Base-by-base conservation (phyloP, 2,329 filamentous ascomycete genomes). In the Penicillium sp. region DNA sequence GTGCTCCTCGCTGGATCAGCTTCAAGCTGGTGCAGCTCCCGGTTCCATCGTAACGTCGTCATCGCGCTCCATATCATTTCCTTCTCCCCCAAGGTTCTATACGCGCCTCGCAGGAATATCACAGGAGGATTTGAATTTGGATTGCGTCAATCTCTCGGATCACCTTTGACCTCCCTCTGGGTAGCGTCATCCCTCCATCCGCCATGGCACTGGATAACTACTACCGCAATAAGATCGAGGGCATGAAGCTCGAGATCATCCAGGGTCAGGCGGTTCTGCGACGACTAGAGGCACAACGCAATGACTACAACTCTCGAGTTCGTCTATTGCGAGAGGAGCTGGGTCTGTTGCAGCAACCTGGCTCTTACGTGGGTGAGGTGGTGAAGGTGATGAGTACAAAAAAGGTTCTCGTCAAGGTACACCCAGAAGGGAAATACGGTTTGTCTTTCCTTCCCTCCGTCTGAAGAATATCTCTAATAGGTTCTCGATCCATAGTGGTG, bases 371-470 rank as follows among this genome's bases (percentile, higher is more conserved):
- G 22, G 92, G 92, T 42, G 92, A 98, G 70, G 92, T 98, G n/a
- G 92, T 98, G 62, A 98, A 96, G 76, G 92, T 96, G 41, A 98
- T 98, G 92, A 82, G 90, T 62, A 98, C 92, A 39, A 98, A 98
- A 73, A 96, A 98, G 75, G 88, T 98, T 35, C 75, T 98, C 42
- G 92, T 98, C 55, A 98, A 98, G 72, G 92, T 98, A 57, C 92
- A 98, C 68, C 92, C 92, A 7, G 92, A 98, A 69, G 92, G 92
- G 60, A 98, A 98, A 95, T 98, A 98, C 60, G 92, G 90, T 95
- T 73, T 47, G 81, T 15, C 22, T 23, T 11, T 36, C 12, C 14
- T 15, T 20, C 25, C 15, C 10, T 18, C 38, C 16, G 18, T 28
- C 39, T 8, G 3, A 15, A 18, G n/a, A n/a, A 17, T n/a, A 6